Evolutionary conservation across 176 grass and related monocot species (phyloP).

Genomic region (Metroxylon sagu): DNA sequence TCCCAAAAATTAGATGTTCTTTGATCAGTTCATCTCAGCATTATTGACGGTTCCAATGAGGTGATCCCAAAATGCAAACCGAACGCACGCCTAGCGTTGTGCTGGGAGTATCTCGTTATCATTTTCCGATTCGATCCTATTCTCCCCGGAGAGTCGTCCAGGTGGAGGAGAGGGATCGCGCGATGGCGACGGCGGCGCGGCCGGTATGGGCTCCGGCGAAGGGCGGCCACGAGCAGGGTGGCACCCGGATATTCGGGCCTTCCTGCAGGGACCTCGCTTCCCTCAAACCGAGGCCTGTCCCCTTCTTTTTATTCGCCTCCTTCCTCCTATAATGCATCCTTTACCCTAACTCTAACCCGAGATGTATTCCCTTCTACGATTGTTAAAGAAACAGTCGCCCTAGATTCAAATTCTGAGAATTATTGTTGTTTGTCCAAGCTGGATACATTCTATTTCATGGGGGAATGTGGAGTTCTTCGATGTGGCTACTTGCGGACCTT

Average conservation of each 20-base stretch:
- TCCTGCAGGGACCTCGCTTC: conserved; percentile 86
- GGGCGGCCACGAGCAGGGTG: conserved; percentile 95
- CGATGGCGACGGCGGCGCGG: conserved; percentile 88
- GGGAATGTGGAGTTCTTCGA: too few species aligned
- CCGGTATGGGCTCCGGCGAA: conserved; percentile 95
- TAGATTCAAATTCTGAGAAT: not conserved
- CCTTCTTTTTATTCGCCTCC: not conserved
- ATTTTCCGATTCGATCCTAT: too few species aligned
- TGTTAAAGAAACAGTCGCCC: conserved; percentile 3
- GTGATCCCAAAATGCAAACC: too few species aligned
- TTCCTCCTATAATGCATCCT: not conserved
- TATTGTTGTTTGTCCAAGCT: too few species aligned
- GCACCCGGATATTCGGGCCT: conserved; percentile 86
- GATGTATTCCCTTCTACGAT: too few species aligned
- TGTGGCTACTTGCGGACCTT: too few species aligned
- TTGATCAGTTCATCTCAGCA: too few species aligned
- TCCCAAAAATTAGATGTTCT: too few species aligned
- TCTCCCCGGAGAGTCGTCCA: conserved; percentile 16
- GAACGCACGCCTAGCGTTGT: too few species aligned
- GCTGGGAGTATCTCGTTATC: too few species aligned
- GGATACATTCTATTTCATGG: too few species aligned
- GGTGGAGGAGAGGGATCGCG: not conserved
- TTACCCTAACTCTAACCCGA: not conserved
- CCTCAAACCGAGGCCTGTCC: conserved; percentile 73
- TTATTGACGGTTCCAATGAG: too few species aligned